Evolutionary conservation across 2,329 filamentous ascomycete species (phyloP).

Genomic region (Akanthomyces muscarius): DNA sequence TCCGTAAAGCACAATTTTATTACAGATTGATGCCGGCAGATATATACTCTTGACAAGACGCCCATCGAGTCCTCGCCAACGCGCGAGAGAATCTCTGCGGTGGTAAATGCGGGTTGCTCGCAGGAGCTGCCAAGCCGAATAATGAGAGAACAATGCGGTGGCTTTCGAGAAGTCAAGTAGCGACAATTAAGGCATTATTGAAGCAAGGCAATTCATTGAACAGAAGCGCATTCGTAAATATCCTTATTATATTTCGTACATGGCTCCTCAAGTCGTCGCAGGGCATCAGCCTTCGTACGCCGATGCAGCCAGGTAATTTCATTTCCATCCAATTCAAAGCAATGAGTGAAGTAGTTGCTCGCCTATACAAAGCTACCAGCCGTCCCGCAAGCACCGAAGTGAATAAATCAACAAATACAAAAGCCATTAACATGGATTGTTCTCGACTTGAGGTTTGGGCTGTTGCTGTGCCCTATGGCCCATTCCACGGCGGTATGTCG

Average conservation of each 20-base stretch:
- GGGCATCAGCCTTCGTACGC: neutral
- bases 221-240: too few species aligned
- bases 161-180: too few species aligned
- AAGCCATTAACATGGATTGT: neutral
- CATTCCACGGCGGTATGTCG: conserved; percentile 18
- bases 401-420: neutral
- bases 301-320: neutral
- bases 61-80: conserved; percentile 29
- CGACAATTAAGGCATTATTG: conserved; percentile 27
- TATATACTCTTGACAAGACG: too few species aligned
- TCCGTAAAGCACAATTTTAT: too few species aligned
- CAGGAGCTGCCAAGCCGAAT: too few species aligned
- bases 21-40: too few species aligned
- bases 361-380: neutral
- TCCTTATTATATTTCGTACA: neutral
- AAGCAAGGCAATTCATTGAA: conserved; percentile 18
- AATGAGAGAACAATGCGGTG: too few species aligned
- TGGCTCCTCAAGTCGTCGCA: neutral
- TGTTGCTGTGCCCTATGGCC: neutral
- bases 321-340: neutral
- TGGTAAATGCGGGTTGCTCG: too few species aligned
- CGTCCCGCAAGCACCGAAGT: neutral
- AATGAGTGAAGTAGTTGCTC: neutral
- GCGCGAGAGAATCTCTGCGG: conserved; percentile 40
- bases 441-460: neutral